A percentile compares a stretch with the other conserved stretches of the same genome.
Evolutionary conservation across 768 basidiomycete species (phyloP).

Genomic region (Lentinula sp.): DNA sequence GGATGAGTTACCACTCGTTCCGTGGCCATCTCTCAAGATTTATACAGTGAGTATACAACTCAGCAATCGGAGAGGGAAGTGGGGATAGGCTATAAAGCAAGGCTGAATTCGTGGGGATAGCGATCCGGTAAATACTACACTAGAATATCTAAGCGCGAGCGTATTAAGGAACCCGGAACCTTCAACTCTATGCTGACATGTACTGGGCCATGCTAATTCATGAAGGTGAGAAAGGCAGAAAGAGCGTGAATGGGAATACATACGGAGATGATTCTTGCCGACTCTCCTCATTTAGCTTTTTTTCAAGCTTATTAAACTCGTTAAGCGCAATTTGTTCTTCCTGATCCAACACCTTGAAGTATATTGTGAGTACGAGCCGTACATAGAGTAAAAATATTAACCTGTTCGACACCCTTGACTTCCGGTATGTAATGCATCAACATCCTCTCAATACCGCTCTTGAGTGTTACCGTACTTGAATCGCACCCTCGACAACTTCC

Average conservation of each 20-base stretch:
- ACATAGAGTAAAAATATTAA: conserved; percentile 20
- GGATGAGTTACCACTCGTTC: not conserved
- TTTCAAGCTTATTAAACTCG: conserved; percentile 87
- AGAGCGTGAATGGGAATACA: conserved; percentile 5
- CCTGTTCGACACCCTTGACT: conserved; percentile 89
- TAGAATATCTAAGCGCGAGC: conserved; percentile 1
- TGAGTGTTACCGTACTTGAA: conserved; percentile 91
- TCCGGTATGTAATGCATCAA: conserved; percentile 98
- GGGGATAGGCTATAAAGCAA: not conserved
- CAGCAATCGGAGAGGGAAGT: not conserved
- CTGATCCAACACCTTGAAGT: conserved; percentile 70
- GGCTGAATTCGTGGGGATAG: not conserved
- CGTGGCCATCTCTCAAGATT: too few relatives aligned
- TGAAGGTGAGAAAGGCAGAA: conserved; percentile 7
- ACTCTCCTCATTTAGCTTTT: conserved; percentile 43
- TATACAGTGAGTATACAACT: not conserved
- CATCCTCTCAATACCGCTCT: conserved; percentile 97
- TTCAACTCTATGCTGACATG: conserved; percentile 56
- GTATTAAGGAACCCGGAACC: not conserved
- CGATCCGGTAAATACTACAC: not conserved
- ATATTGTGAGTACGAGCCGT: not conserved
- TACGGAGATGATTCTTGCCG: conserved; percentile 38
- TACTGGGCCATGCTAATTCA: conserved; percentile 68
- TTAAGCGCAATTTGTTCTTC: conserved; percentile 84
- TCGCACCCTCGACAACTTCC: conserved; percentile 96